Base-by-base conservation (phyloP, 352 stramenopile genomes). In the Globisporangium solare region DNA sequence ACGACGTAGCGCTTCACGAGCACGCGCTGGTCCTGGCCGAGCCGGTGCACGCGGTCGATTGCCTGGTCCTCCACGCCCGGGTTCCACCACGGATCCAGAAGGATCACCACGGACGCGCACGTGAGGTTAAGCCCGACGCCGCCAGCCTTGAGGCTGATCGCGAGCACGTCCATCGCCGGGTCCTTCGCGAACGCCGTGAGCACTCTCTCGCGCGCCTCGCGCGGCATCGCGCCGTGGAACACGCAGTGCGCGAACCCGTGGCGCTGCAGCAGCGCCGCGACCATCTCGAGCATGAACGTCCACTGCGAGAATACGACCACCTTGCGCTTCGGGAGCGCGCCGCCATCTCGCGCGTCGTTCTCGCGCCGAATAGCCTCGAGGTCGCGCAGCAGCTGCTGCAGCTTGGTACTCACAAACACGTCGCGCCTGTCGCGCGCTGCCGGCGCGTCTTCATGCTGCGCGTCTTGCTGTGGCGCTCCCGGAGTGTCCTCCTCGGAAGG, bases 61-160 rank as follows among this genome's bases (percentile, higher is more conserved):
- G 96, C 96, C 67, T 99, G 96, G 31, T 95, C 79, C 57, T 98
- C 93, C 14, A 97, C 78, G 45, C 84, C 85, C 15, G 86, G 77
- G 67, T 98, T 98, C 94, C 92, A 98, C 91, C 92, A 98, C 55
- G 91, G 88, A 55, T 97, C 91, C 21, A 96, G 68, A 37, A 97
- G 68, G 41, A 97, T 90, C 37, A 97, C 88, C 6, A 95, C 76
- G 1, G 83, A 96, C 22, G 89, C 91, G 31, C 83, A 82, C 48
- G 84, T 96, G 47, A 97, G 73, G 54, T 97, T 97, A n/a, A 97
- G 75, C 1, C 89, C 89, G 21, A 97, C 77, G 37, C 87, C 89
- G n/a, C 87, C 89, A 18, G 89, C 89, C 60, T 90, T 92, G 4
- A 96, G 71, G 46, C 83, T 95, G 60, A 96, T 92, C 39, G 95